Evolutionary conservation across 2,329 filamentous ascomycete species (phyloP).

Genomic region (Neonectria sp.): DNA sequence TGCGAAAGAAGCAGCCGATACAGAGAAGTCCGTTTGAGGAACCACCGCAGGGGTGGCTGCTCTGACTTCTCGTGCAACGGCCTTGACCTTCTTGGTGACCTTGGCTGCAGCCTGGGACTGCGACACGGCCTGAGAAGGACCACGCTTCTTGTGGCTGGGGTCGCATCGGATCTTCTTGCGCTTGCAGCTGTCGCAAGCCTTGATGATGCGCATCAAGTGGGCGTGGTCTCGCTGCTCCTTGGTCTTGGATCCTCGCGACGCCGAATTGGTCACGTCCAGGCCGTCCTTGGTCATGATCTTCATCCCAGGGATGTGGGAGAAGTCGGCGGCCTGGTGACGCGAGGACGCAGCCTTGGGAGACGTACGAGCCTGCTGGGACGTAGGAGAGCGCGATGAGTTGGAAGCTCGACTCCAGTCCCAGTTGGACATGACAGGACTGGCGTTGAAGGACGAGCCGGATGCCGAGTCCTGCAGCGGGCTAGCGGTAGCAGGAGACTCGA

Average conservation of each 20-base stretch:
- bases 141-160: constrained; percentile 70
- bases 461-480: constrained; percentile 61
- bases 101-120: constrained; percentile 52
- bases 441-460: constrained; percentile 63
- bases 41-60: constrained; percentile 21
- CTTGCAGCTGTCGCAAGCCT: constrained; percentile 75
- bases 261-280: constrained; percentile 73
- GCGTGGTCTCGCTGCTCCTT: constrained; percentile 79
- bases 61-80: constrained; percentile 35
- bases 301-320: constrained; percentile 73
- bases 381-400: constrained; percentile 49
- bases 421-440: constrained; percentile 65
- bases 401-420: constrained; percentile 62
- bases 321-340: constrained; percentile 57
- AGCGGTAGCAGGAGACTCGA: constrained; percentile 62
- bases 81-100: constrained; percentile 60
- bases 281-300: constrained; percentile 77
- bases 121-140: constrained; percentile 51
- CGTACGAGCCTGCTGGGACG: constrained; percentile 46
- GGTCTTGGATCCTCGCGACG: constrained; percentile 75
- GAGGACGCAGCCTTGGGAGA: constrained; percentile 47
- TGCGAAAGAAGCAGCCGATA: constrained; percentile 23
- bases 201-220: constrained; percentile 77
- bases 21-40: constrained; percentile 19
- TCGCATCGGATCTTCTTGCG: constrained; percentile 76